A percentile compares a stretch with the other conserved stretches of the same genome.
Conservation (phyloP, 805 yeast species). For the Saccharomycopsis sp. region DNA sequence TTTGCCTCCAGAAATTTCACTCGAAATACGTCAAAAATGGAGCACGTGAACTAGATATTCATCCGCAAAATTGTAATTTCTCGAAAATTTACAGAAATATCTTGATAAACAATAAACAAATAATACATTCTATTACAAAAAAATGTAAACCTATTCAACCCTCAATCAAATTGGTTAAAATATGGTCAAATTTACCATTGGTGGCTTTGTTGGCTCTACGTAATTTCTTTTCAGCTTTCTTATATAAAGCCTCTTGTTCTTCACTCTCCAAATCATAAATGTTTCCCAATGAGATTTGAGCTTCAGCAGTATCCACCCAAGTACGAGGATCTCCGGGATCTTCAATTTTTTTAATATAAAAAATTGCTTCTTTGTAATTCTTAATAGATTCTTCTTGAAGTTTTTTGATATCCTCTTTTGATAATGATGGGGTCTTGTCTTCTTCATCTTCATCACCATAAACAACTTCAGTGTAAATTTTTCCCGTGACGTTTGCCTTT, state of each 20-base stretch:
- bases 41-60: too few species aligned
- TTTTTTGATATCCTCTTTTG: conserved; percentile 22
- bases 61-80: too few species aligned
- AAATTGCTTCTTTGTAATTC: conserved; percentile 42
- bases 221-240: conserved; percentile 57
- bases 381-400: conserved; percentile 41
- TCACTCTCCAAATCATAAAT: conserved; percentile 50
- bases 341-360: conserved; percentile 46
- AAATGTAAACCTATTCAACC: not conserved
- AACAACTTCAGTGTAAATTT: conserved; percentile 41
- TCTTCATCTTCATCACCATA: conserved; percentile 44
- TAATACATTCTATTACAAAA: not conserved
- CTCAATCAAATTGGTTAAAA: conserved; percentile 26
- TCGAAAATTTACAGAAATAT: too few species aligned
- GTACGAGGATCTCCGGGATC: conserved; percentile 67
- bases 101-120: too few species aligned
- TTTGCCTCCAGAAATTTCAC: too few species aligned
- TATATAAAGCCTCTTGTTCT: conserved; percentile 59
- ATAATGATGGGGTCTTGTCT: conserved; percentile 21
- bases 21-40: too few species aligned
- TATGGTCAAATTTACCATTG: conserved; percentile 60
- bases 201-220: conserved; percentile 70
- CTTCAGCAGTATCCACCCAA: conserved; percentile 83
- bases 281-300: conserved; percentile 71
- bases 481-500: conserved; percentile 54